Evolutionary conservation across 2,329 filamentous ascomycete genomes (phyloP), one percentile per base, ranked within the genome.

Genomic region (Fusarium agapanthi): DNA sequence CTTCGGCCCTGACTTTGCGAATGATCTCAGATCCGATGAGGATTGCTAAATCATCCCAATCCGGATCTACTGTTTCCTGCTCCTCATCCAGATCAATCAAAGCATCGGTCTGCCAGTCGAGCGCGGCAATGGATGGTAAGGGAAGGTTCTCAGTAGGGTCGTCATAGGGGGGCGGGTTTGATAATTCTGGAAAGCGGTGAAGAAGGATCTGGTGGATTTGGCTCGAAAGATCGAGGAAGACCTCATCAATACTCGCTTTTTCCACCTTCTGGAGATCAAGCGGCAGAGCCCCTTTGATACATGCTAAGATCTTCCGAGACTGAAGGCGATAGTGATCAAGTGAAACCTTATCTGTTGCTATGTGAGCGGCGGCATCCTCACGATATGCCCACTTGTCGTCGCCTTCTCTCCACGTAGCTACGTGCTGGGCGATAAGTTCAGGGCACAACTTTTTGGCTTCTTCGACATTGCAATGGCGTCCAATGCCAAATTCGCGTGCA

Each of bases 21-120:
- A 98, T 90, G 76, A 98, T 96, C 79, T 98, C 95, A 5, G 95
- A 95, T 0, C 93, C 96, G 77, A 98, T 90, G 35, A 94, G 86
- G 79, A 97, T 93, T 22, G 90, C 93, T 73, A 98, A 88, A 84
- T 99, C 96, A 80, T 99, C 95, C 96, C 96, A 99, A 82, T 99
- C 96, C 2, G 94, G 94, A 77, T 97, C 92, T 74, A 92, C 88
- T 26, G 91, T 88, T 81, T 97, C 95, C 16, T 89, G 88, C 68
- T 95, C 89, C 30, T 90, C 86, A 73, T 96, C 91, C 54, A 97
- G 84, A 79, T 95, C 94, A 22, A 97, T 86, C 61, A 97, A 84
- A n/a, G 90, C 92, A 83, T 97, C 94, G 1, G 92, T 89, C 69
- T 91, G 85, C 95, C 95, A 98, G 79, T 97, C 91, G 24, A 98